Base-by-base conservation (phyloP, 805 yeast genomes). In the Candida fluviatilis region DNA sequence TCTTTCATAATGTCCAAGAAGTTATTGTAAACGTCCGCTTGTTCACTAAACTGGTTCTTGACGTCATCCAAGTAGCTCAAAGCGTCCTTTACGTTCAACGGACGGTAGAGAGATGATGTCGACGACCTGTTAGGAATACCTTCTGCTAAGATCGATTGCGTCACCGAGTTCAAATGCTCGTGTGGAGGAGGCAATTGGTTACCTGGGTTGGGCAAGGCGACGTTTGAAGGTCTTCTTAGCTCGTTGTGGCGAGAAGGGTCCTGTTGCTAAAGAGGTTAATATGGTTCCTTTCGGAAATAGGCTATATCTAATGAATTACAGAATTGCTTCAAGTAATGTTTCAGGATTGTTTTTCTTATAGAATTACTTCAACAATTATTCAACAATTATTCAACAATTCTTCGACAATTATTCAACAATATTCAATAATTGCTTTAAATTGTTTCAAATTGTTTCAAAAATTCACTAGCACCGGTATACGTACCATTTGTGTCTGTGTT, bases 1-100 rank as follows among this genome's bases (percentile, higher is more conserved):
- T 95, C 99, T 68, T 95, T 95, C 99, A 93, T 93, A 47, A 93
- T 91, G 58, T 93, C 99, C 55, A 93, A 73, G 55, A 95, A 93
- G 60, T 86, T 89, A 62, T 93, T 93, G 71, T 93, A 93, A 31
- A 93, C 95, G 52, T 90, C 97, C 0, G 98, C 95, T 64, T 91
- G 95, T 48, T 81, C 76, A 60, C 78, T 84, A 63, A 93, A 93
- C 59, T 90, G 97, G 35, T 83, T 76, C 62, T 93, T 93, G 37
- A 93, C 99, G 63, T 90, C 96, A 58, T 95, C 99, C 49, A 93
- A 75, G 57, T 95, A 93, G 7, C 96, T 81, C 48, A 93, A 71
- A 4, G 99, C 99, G 62, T 93, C 99, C 57, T 87, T 88, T 36
- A 93, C 98, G 55, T 93, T 93, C 51, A 93, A 68, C 2, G 97